phyloP scores from a whole-genome alignment of 2,329 filamentous ascomycete species.

The Epichloe bromicola region DNA sequence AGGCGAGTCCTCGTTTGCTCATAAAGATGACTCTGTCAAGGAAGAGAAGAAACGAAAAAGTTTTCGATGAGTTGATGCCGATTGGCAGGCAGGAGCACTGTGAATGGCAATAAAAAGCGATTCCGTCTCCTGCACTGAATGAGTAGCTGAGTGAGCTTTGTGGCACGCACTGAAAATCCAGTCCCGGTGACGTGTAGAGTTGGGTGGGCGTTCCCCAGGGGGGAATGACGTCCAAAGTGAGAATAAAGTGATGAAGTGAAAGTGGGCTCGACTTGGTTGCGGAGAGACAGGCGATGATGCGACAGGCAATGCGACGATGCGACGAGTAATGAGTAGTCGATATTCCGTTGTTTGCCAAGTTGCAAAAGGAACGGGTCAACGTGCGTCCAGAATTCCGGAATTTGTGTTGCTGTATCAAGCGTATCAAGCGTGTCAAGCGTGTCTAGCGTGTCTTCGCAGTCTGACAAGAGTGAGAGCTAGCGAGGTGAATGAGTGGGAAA shows the following conservation, averaged over 20 bases:
- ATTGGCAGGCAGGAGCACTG: neutral
- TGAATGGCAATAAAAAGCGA: slow-evolving; percentile 1
- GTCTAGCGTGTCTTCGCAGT: neutral
- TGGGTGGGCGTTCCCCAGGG: neutral
- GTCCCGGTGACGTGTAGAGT: slow-evolving; percentile 6
- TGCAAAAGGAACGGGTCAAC: slow-evolving; percentile 18
- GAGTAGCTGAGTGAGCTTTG: neutral
- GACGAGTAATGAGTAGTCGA: neutral
- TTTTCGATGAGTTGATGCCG: neutral
- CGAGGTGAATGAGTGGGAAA: neutral
- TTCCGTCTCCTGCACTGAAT: neutral
- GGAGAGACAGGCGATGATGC: neutral
- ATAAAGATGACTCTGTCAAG: neutral
- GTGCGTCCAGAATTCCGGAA: slow-evolving; percentile 5
- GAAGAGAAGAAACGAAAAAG: neutral
- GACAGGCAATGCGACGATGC: neutral
- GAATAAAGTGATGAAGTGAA: slow-evolving; percentile 4
- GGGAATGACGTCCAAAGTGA: neutral
- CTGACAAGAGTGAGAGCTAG: neutral
- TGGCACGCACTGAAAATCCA: slow-evolving; percentile 8
- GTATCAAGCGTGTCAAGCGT: neutral
- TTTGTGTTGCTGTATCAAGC: neutral
- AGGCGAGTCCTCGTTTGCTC: neutral
- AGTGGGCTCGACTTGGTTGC: neutral
- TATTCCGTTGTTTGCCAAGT: slow-evolving; percentile 1